Evolutionary conservation across 225 moss, liverwort and hornwort species (phyloP), one percentile per base, ranked within the genome.

Genomic region (Climacium dendroides): DNA sequence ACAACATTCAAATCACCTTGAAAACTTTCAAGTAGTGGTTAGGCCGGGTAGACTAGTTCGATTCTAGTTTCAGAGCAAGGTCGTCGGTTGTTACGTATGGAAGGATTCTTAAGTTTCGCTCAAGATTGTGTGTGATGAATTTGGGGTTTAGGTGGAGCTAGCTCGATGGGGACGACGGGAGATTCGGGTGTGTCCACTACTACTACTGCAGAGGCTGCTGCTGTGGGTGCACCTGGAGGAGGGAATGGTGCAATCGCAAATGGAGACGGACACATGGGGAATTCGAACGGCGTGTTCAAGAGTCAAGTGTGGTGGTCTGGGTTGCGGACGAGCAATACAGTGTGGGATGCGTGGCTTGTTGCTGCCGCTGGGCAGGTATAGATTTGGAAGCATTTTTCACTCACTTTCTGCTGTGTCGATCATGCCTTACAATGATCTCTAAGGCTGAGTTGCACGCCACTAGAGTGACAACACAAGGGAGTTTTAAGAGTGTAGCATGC

Each of bases 341-440:
- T 85, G 43, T 88, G 81, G 25, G 93, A 95, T 86, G 92, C 94
- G 1, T 93, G 94, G 93, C 92, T 95, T 67, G 81, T 93, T 18
- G 94, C 89, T 76, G 89, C 95, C 29, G 90, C 93, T 85, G 93
- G 89, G 55, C 95, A 95, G 93, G 95, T 94, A 67, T 37, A 24
- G 10, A 25, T 14, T 52, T 23, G 11, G 50, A 52, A 32, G 32
- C 52, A 23, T 75, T 34, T 75, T 29, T 6, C 29, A 47, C 24
- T 73, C 28, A 29, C 9, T 34, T 29, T 19, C 32, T 75, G 50
- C 20, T 75, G 50, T 52, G 75, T 75, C 52, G 4, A 29, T 29
- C 32, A 23, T 48, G 73, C 48, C 11, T 74, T 19, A 47, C 73
- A 48, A 11, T 47, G 30, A 72, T 47, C 19, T 73, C 47, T 6